phyloP scores from a whole-genome alignment of 495 filamentous ascomycete species.

The Xylaria longipes region DNA sequence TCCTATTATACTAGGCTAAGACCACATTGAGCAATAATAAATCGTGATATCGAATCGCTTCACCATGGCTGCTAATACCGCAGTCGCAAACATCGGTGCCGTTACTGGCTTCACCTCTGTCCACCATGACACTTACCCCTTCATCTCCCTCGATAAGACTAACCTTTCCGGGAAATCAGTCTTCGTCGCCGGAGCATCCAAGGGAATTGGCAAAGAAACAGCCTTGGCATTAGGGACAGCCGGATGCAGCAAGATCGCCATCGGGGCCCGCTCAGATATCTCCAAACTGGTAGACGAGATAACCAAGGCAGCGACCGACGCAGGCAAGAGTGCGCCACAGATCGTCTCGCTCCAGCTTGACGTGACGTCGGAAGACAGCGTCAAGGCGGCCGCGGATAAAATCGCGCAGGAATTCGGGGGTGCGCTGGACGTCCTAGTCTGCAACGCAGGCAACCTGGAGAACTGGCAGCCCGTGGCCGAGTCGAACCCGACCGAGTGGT shows the following conservation, averaged over 20 bases:
- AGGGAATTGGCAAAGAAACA: slow-evolving; percentile 61
- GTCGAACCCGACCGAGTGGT: slow-evolving; percentile 46
- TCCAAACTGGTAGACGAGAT: slow-evolving; percentile 42
- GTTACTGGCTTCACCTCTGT: slow-evolving; percentile 28
- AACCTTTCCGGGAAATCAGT: slow-evolving; percentile 60
- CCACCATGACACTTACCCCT: slow-evolving; percentile 49
- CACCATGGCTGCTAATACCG: slow-evolving; percentile 28
- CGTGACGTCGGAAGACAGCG: slow-evolving; percentile 47
- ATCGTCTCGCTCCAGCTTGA: slow-evolving; percentile 52
- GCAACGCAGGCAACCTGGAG: slow-evolving; percentile 53
- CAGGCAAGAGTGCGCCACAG: slow-evolving; percentile 43
- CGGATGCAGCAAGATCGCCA: slow-evolving; percentile 49
- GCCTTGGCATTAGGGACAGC: slow-evolving; percentile 54
- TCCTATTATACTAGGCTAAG: neutral
- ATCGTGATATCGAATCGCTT: neutral
- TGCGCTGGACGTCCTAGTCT: slow-evolving; percentile 50
- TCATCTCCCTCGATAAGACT: slow-evolving; percentile 41
- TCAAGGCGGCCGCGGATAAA: slow-evolving; percentile 42
- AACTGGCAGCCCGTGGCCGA: slow-evolving; percentile 41
- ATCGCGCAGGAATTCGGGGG: slow-evolving; percentile 42
- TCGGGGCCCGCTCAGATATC: slow-evolving; percentile 51
- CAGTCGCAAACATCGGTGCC: slow-evolving; percentile 19
- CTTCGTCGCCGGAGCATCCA: slow-evolving; percentile 62
- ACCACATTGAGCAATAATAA: neutral
- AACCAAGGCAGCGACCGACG: slow-evolving; percentile 39